A percentile compares a stretch with the other conserved stretches of the same genome.
Conservation (phyloP, 345 rosid species). For the Eutrema heterophyllum region DNA sequence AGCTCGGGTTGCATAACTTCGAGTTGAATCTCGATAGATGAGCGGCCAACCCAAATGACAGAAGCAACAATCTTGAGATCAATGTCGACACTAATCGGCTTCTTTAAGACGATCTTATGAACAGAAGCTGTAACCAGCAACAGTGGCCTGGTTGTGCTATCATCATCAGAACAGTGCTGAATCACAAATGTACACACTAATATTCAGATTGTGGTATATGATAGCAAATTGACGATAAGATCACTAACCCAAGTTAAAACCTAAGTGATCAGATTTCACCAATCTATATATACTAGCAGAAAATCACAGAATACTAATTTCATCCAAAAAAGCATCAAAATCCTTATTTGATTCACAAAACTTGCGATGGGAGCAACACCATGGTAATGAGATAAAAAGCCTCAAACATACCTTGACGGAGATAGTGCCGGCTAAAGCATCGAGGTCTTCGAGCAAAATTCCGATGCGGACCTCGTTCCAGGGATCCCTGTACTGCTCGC, state of each 20-base stretch:
- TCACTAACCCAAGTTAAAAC: background rate
- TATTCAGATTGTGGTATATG: background rate
- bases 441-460: conserved; percentile 85
- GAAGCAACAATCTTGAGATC: conserved; percentile 72
- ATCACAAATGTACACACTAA: background rate
- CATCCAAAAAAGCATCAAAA: background rate
- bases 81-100: conserved; percentile 60
- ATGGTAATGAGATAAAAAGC: background rate
- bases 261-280: background rate
- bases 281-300: background rate
- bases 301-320: background rate
- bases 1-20: conserved; percentile 51
- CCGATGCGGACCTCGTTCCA: conserved; percentile 92
- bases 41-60: conserved; percentile 82
- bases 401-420: conserved; percentile 60
- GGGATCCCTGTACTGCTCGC: conserved; percentile 87
- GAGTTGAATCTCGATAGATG: conserved; percentile 81
- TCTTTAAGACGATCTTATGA: conserved; percentile 72
- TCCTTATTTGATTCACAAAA: background rate
- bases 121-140: conserved; percentile 87
- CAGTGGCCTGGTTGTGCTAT: conserved; percentile 75
- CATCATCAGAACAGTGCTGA: conserved; percentile 77
- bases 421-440: conserved; percentile 87
- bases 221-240: background rate
- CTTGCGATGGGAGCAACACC: background rate